Evolutionary conservation across 805 yeast genomes (phyloP).

Genomic region (Ogataea polymorpha): DNA sequence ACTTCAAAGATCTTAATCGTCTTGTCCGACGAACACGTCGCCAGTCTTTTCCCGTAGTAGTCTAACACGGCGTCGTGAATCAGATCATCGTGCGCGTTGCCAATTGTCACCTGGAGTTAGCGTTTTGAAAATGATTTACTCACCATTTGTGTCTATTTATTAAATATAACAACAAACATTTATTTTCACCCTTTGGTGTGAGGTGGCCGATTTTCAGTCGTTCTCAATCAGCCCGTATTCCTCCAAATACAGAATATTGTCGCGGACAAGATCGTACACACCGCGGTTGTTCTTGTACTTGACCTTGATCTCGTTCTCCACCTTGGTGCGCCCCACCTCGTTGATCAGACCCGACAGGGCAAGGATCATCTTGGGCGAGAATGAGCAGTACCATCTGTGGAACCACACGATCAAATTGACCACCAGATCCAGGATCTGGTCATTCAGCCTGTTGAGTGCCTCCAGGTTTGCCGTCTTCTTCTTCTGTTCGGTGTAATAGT

Average conservation of each 20-base stretch:
- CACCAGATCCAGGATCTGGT: slow-evolving; percentile 59
- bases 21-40: slow-evolving; percentile 94
- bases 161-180: slow-evolving; percentile 7
- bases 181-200: slow-evolving; percentile 1
- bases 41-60: slow-evolving; percentile 92
- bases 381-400: slow-evolving; percentile 95
- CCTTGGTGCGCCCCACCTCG: slow-evolving; percentile 76
- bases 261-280: slow-evolving; percentile 53
- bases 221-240: slow-evolving; percentile 40
- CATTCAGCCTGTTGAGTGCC: slow-evolving; percentile 42
- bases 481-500: slow-evolving; percentile 55
- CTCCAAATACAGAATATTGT: slow-evolving; percentile 46
- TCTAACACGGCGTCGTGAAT: slow-evolving; percentile 97
- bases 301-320: slow-evolving; percentile 68
- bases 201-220: slow-evolving; percentile 15
- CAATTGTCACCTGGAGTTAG: slow-evolving; percentile 64
- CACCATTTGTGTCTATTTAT: slow-evolving; percentile 5
- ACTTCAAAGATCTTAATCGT: slow-evolving; percentile 93
- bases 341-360: slow-evolving; percentile 59
- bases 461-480: slow-evolving; percentile 30
- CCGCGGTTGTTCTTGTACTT: slow-evolving; percentile 56
- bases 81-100: slow-evolving; percentile 87
- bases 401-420: slow-evolving; percentile 93
- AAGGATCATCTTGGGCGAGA: slow-evolving; percentile 66
- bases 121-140: not conserved